phyloP scores from a whole-genome alignment of 768 basidiomycete species.

The Mycena venus region DNA sequence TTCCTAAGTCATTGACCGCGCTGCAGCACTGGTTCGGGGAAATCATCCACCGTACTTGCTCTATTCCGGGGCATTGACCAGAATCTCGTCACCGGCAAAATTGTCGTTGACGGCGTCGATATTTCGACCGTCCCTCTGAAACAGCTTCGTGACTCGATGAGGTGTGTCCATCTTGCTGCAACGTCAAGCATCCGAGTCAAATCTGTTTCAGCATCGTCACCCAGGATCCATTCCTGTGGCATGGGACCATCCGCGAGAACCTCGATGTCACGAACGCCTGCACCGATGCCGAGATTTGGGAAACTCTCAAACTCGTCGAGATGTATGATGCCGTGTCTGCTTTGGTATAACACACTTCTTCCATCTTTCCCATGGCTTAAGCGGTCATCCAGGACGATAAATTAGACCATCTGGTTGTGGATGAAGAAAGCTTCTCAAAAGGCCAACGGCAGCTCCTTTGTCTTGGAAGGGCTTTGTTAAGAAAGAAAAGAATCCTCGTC shows the following conservation, averaged over 20 bases:
- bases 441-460: slow-evolving; percentile 29
- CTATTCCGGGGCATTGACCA: slow-evolving; percentile 29
- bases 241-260: slow-evolving; percentile 28
- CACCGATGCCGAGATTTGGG: slow-evolving; percentile 27
- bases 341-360: background rate
- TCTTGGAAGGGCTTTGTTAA: slow-evolving; percentile 21
- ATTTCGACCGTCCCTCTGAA: slow-evolving; percentile 19
- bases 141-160: slow-evolving; percentile 24
- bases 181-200: background rate
- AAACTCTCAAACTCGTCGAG: slow-evolving; percentile 24
- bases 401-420: slow-evolving; percentile 21
- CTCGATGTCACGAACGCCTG: slow-evolving; percentile 14
- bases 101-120: slow-evolving; percentile 24
- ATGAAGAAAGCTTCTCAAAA: slow-evolving; percentile 31
- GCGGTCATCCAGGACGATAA: slow-evolving; percentile 16
- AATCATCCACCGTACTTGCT: slow-evolving; percentile 24
- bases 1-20: no score
- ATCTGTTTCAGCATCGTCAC: slow-evolving; percentile 22
- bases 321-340: slow-evolving; percentile 27
- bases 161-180: slow-evolving; percentile 4
- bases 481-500: slow-evolving; percentile 23
- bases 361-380: background rate
- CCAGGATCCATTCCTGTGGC: slow-evolving; percentile 31
- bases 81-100: slow-evolving; percentile 26
- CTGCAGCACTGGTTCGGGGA: slow-evolving; percentile 27